phyloP scores from a whole-genome alignment of 192 early-diverging fungal genomes.

The Podila minutissima region DNA sequence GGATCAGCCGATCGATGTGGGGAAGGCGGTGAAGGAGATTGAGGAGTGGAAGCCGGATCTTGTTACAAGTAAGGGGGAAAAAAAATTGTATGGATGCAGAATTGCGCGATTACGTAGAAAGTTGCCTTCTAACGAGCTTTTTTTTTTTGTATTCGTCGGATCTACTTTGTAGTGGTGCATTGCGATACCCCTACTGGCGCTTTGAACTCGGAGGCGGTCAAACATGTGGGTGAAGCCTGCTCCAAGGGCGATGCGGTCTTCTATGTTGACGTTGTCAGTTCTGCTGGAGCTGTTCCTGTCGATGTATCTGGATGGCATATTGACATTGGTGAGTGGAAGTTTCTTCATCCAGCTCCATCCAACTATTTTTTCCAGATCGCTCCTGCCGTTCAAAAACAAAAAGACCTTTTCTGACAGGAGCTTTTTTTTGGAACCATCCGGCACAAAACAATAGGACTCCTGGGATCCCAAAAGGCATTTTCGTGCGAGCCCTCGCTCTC shows the following conservation, averaged over 20 bases:
- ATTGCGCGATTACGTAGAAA: too few relatives aligned
- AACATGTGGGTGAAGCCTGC: conserved; percentile 21
- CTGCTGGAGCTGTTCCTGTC: conserved; percentile 33
- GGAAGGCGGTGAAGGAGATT: conserved; percentile 9
- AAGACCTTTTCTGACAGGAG: neutral
- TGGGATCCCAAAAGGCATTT: conserved; percentile 47
- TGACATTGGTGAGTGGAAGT: conserved; percentile 24
- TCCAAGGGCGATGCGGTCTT: conserved; percentile 27
- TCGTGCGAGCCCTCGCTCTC: conserved; percentile 39
- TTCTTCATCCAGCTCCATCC: neutral
- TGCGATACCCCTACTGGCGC: conserved; percentile 50
- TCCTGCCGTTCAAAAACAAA: neutral
- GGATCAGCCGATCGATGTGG: conserved; percentile 23
- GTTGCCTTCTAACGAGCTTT: too few relatives aligned
- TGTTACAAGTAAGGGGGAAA: conserved; percentile 24
- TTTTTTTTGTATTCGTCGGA: neutral
- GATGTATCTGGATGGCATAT: conserved; percentile 46
- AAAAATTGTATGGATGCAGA: neutral
- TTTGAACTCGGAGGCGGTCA: conserved; percentile 33
- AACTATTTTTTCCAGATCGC: neutral
- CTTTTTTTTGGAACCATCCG: neutral
- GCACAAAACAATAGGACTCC: conserved; percentile 12
- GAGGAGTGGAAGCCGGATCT: conserved; percentile 40
- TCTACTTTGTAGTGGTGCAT: conserved; percentile 27
- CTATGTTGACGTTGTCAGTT: conserved; percentile 46